Percentiles rank a stretch among this genome's conserved stretches.
These are phyloP conservation scores for Maudiozyma turicensis DNA, from an alignment of 805 yeast genomes.

Conservation along the genomic window DNA sequence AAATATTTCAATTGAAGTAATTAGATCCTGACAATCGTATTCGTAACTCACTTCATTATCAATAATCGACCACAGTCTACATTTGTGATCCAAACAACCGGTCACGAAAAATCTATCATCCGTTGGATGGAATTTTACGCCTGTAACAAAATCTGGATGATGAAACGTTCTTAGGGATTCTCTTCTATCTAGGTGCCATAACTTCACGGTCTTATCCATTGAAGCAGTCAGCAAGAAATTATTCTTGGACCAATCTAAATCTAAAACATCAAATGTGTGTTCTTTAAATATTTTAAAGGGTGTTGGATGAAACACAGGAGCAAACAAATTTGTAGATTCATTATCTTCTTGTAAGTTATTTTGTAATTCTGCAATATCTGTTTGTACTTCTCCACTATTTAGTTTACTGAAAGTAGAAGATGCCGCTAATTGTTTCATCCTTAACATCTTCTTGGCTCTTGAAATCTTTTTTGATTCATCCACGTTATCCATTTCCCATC, in stretches of 20 bases:
- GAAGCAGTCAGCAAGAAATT: constrained; percentile 72
- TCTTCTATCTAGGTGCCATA: constrained; percentile 75
- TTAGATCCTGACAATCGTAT: constrained; percentile 50
- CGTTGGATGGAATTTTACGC: constrained; percentile 67
- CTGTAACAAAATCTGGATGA: constrained; percentile 77
- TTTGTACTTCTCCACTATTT: not conserved
- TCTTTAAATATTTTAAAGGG: constrained; percentile 56
- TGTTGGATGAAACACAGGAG: constrained; percentile 66
- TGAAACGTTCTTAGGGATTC: constrained; percentile 53
- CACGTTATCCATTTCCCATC: constrained; percentile 35
- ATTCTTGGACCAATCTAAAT: constrained; percentile 82
- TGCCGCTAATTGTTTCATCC: constrained; percentile 1
- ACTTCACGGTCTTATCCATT: constrained; percentile 70
- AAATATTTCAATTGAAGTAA: constrained; percentile 67
- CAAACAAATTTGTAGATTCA: constrained; percentile 31
- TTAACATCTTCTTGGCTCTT: constrained; percentile 3
- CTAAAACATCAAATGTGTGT: constrained; percentile 62
- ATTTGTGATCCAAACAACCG: constrained; percentile 67
- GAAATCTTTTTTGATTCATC: constrained; percentile 8
- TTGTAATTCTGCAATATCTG: not conserved
- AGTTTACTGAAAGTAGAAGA: constrained; percentile 1
- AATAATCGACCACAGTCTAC: constrained; percentile 77
- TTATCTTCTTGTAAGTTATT: not conserved
- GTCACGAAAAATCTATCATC: constrained; percentile 83
- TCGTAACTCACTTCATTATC: constrained; percentile 57